Percentiles rank a stretch among this genome's conserved stretches.
Conservation (phyloP, 176 grass and related monocot species). For the Oryza nivara region DNA sequence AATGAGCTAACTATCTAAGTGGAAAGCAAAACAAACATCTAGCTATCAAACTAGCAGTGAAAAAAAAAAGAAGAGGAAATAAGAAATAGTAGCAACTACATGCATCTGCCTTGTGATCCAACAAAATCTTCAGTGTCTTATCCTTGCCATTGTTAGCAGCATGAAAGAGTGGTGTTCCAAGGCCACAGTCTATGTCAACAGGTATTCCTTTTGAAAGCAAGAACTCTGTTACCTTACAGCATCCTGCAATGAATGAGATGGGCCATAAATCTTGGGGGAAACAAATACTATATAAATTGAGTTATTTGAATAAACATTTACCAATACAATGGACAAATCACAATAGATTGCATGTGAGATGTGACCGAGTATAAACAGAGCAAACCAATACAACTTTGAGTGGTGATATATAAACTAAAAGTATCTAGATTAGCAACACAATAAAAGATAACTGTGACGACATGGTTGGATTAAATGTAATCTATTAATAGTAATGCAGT, state of each 20-base stretch:
- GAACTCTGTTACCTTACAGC: slow-evolving; percentile 37
- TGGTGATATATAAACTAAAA: neutral
- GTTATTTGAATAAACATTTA: too few relatives aligned
- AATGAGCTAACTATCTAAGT: neutral
- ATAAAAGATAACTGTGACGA: neutral
- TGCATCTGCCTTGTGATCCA: slow-evolving; percentile 48
- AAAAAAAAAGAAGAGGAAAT: neutral
- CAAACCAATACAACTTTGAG: neutral
- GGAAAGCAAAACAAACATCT: neutral
- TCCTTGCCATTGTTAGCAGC: slow-evolving; percentile 22
- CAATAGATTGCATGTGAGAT: too few relatives aligned
- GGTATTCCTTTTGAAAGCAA: slow-evolving; percentile 35
- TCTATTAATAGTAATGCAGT: too few relatives aligned
- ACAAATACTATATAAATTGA: neutral
- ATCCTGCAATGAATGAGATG: slow-evolving; percentile 16
- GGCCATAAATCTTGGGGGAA: neutral
- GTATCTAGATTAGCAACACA: neutral
- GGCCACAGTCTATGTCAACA: slow-evolving; percentile 35
- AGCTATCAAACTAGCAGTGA: neutral
- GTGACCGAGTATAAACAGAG: neutral
- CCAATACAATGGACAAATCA: too few relatives aligned
- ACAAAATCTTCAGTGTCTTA: slow-evolving; percentile 38
- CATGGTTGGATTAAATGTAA: too few relatives aligned
- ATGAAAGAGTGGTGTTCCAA: slow-evolving; percentile 32
- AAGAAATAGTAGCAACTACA: neutral